These are phyloP conservation scores for Macrophomina phaseolina DNA, from an alignment of 2,329 filamentous ascomycete species.

Conservation along the genomic window DNA sequence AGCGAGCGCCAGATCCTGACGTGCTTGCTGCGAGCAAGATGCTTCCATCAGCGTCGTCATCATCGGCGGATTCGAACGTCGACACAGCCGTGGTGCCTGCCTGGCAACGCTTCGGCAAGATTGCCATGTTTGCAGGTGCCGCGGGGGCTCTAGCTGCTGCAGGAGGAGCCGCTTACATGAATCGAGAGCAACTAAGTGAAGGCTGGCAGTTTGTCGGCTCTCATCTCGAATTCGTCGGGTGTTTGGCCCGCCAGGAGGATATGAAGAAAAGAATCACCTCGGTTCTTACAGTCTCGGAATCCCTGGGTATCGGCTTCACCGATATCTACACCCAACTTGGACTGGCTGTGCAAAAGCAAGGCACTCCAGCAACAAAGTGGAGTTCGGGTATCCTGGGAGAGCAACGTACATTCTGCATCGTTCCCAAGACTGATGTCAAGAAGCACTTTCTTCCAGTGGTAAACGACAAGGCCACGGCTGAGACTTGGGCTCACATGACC, in stretches of 20 bases:
- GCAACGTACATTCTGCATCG: conserved; percentile 85
- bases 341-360: conserved; percentile 60
- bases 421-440: conserved; percentile 43
- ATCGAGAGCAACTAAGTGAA: conserved; percentile 77
- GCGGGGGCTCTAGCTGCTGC: conserved; percentile 80
- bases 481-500: conserved; percentile 80
- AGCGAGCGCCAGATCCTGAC: conserved; percentile 27
- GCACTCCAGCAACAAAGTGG: conserved; percentile 49
- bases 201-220: conserved; percentile 84
- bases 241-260: conserved; percentile 82
- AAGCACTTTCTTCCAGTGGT: conserved; percentile 52
- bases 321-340: conserved; percentile 90
- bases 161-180: conserved; percentile 83
- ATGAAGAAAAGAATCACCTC: conserved; percentile 74
- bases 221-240: conserved; percentile 92
- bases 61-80: conserved; percentile 41
- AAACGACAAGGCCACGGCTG: conserved; percentile 80
- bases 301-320: conserved; percentile 75
- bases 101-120: conserved; percentile 84
- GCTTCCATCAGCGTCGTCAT: conserved; percentile 41
- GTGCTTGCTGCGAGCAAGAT: conserved; percentile 43
- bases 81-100: conserved; percentile 52
- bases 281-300: conserved; percentile 67
- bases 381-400: conserved; percentile 67
- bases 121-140: conserved; percentile 85